These are phyloP conservation scores for Spirogloea muscicola DNA, from an alignment of 139 green algal genomes.

Conservation along the genomic window DNA sequence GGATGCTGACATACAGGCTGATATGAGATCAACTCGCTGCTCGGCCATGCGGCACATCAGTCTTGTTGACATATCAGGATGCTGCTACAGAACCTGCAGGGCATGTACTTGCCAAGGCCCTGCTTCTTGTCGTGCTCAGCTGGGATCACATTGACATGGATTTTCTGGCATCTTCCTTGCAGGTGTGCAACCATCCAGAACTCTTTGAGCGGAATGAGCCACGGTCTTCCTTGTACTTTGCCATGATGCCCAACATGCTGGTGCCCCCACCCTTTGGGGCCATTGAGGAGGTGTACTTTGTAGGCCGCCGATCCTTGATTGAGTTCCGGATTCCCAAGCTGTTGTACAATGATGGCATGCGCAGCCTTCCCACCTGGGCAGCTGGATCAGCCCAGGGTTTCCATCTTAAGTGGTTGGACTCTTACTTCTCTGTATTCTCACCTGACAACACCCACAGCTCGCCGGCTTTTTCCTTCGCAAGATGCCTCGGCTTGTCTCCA, in stretches of 20 bases:
- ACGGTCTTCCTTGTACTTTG: slow-evolving; percentile 47
- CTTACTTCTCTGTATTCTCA: slow-evolving; percentile 44
- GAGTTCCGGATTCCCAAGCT: slow-evolving; percentile 45
- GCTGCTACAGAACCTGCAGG: too few species aligned
- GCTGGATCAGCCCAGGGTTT: slow-evolving; percentile 22
- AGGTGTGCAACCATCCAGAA: slow-evolving; percentile 51
- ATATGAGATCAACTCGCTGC: too few species aligned
- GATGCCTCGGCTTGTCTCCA: slow-evolving; percentile 30
- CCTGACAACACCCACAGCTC: slow-evolving; percentile 45
- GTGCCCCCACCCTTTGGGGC: slow-evolving; percentile 40
- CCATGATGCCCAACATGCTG: slow-evolving; percentile 3
- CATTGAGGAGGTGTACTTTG: slow-evolving; percentile 28
- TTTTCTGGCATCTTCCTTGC: background rate
- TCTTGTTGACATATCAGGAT: too few species aligned
- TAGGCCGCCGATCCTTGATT: slow-evolving; percentile 12
- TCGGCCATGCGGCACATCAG: too few species aligned
- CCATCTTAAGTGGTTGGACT: slow-evolving; percentile 37
- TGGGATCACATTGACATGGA: too few species aligned
- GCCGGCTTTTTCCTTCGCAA: slow-evolving; percentile 28
- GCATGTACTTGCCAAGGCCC: too few species aligned
- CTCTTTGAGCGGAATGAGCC: slow-evolving; percentile 53
- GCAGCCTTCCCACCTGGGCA: slow-evolving; percentile 17
- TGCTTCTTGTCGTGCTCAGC: too few species aligned
- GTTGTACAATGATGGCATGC: slow-evolving; percentile 42
- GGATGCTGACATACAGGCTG: too few species aligned